Evolutionary conservation across 495 filamentous ascomycete species (phyloP).

Genomic region (Platismatia glauca): DNA sequence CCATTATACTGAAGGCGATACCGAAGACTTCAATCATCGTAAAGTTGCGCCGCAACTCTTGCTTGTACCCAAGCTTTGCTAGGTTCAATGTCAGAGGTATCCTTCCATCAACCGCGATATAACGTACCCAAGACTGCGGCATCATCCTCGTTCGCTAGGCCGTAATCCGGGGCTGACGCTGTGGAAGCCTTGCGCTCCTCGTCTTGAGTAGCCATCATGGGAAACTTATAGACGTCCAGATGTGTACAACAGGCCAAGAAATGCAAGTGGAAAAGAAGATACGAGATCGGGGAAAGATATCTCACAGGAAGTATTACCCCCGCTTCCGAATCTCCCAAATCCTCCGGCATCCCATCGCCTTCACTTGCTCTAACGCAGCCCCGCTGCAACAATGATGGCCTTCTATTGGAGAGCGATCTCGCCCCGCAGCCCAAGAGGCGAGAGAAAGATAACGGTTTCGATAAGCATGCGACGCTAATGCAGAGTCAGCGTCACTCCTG

Average conservation of each 20-base stretch:
- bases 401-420: background rate
- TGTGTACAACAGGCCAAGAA: background rate
- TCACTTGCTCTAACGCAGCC: background rate
- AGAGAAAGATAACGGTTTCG: background rate
- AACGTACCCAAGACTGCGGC: slow-evolving; percentile 27
- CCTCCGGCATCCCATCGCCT: background rate
- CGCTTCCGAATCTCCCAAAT: background rate
- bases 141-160: slow-evolving; percentile 30
- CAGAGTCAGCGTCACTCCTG: background rate
- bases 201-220: background rate
- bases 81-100: background rate
- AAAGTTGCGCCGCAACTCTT: slow-evolving; percentile 59
- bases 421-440: background rate
- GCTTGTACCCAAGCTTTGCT: slow-evolving; percentile 59
- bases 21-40: slow-evolving; percentile 59
- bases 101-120: background rate
- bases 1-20: slow-evolving; percentile 67
- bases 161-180: slow-evolving; percentile 12
- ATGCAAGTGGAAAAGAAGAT: background rate
- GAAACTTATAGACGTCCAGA: background rate
- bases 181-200: slow-evolving; percentile 14
- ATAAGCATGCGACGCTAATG: slow-evolving; percentile 1
- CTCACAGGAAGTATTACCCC: background rate
- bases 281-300: background rate
- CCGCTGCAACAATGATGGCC: background rate